Evolutionary conservation across 352 stramenopile species (phyloP), one percentile per base, ranked within the genome.

Genomic region (Globisporangium uncinulatum): DNA sequence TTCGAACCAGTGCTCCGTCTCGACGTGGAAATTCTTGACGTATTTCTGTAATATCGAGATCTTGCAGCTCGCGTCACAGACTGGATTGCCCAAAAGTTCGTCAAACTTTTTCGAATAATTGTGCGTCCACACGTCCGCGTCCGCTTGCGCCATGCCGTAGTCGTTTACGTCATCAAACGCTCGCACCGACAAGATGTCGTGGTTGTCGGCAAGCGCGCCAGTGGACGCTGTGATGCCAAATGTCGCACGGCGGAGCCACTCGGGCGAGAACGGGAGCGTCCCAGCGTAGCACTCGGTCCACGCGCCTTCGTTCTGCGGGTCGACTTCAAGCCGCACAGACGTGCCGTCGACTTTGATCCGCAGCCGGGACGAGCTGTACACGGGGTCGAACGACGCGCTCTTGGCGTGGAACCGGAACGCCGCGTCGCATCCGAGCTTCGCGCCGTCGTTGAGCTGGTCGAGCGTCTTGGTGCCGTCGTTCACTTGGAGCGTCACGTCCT

Each of bases 51-150:
- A 61, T 50, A 92, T 87, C 53, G 67, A 77, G 49, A 91, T 79
- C 66, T 89, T 92, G 76, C 84, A 94, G 49, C 66, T 80, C 60
- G 90, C 73, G 59, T 94, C 80, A 56, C 84, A 92, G 43, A 74
- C 57, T 4, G 64, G 46, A 51, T 68, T 81, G 34, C 79, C 69
- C 61, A 92, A 63, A 47, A 92, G 67, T 20, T 71, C 71, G 29
- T 72, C 61, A 50, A 89, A 90, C 57, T 94, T 71, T 65, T 94
- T 94, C 50, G 84, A 92, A 66, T 88, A 91, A 69, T 89, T 90
- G 70, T 90, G 82, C 62, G 71, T 78, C 78, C 75, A 87, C 46
- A 88, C 81, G 46, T 89, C 76, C 17, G 74, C 70, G 62, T 95
- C 83, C 11, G 74, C 72, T 49, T 73, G 66, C 17, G 61, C 61